These are phyloP conservation scores for Xylariaceae sp. DNA, from an alignment of 2,329 filamentous ascomycete genomes.

Conservation along the genomic window DNA sequence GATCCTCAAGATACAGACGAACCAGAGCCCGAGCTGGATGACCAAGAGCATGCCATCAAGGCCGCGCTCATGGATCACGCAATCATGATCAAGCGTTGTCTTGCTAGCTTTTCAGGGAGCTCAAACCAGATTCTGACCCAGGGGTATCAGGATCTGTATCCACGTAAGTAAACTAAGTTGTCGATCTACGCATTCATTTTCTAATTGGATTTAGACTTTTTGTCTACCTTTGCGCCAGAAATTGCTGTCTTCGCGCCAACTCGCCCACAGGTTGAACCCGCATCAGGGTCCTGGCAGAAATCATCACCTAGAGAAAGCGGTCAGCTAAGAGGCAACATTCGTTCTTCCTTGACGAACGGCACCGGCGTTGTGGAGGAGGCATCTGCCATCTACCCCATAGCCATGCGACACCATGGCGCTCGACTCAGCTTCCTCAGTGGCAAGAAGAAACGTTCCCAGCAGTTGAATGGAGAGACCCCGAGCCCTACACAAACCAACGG, in stretches of 20 bases:
- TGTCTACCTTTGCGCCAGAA: slow-evolving; percentile 61
- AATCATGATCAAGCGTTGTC: slow-evolving; percentile 76
- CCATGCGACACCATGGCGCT: slow-evolving; percentile 48
- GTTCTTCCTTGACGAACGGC: slow-evolving; percentile 24
- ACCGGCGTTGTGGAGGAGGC: slow-evolving; percentile 45
- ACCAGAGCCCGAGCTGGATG: slow-evolving; percentile 45
- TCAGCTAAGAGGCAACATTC: slow-evolving; percentile 22
- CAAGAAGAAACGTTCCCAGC: slow-evolving; percentile 43
- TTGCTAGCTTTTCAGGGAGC: slow-evolving; percentile 64
- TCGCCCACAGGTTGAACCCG: slow-evolving; percentile 39
- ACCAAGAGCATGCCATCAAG: slow-evolving; percentile 73
- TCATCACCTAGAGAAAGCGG: slow-evolving; percentile 32
- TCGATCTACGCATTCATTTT: slow-evolving; percentile 4
- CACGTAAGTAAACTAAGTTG: slow-evolving; percentile 49
- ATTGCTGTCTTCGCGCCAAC: slow-evolving; percentile 58
- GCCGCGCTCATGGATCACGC: slow-evolving; percentile 87
- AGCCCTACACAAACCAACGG: slow-evolving; percentile 29
- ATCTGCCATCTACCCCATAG: slow-evolving; percentile 48
- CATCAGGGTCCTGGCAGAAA: slow-evolving; percentile 37
- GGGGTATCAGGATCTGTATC: slow-evolving; percentile 56
- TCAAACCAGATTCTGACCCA: slow-evolving; percentile 55
- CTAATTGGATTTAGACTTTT: slow-evolving; percentile 47
- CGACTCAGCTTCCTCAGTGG: slow-evolving; percentile 56
- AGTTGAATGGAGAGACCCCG: slow-evolving; percentile 28
- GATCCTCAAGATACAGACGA: slow-evolving; percentile 44